Evolutionary conservation across 2,329 filamentous ascomycete genomes (phyloP), one percentile per base, ranked within the genome.

Genomic region (Fusarium ambrosium): DNA sequence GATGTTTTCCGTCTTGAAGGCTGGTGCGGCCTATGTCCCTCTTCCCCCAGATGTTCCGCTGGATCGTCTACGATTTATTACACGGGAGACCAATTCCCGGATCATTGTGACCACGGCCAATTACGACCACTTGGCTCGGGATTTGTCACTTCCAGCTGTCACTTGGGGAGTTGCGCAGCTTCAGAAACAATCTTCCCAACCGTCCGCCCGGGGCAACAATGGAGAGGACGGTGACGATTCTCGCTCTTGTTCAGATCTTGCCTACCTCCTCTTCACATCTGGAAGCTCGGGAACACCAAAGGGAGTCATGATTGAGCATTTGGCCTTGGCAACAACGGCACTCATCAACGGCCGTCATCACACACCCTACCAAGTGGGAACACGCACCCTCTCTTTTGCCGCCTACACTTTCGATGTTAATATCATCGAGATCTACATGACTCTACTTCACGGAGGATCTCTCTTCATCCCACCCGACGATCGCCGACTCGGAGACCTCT

Each of bases 261-360:
- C 53, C n/a, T 58, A 58, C 9, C 53, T 58, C 7, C 34, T 41
- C 18, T 63, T 63, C 9, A 63, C 61, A 22, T 63, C 61, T 39
- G 61, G 61, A 5, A 53, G 41, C 6, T 53, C 61, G 10, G 61
- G 61, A 8, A 63, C 41, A 14, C 61, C 61, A 53, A 63, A 63
- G 43, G 61, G 61, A 13, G 29, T 51, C 41, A 36, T 63, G 45
- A 43, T 62, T 32, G 39, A 34, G n/a, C 60, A 62, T 29, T 32
- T 10, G 2, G 24, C 60, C 16, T 36, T 62, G 16, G 8, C 8
- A 22, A 62, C 60, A 16, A 45, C 29, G 11, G 16, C 2, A 14
- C 18, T 41, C 3, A 14, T 20, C 13, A 32, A 45, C 4, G 43
- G 39, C 20, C 27, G 14, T 6, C 22, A 51, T 24, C 24, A 43